Conservation (phyloP, 2,329 filamentous ascomycete species). For the Myriosclerotinia curreyana region DNA sequence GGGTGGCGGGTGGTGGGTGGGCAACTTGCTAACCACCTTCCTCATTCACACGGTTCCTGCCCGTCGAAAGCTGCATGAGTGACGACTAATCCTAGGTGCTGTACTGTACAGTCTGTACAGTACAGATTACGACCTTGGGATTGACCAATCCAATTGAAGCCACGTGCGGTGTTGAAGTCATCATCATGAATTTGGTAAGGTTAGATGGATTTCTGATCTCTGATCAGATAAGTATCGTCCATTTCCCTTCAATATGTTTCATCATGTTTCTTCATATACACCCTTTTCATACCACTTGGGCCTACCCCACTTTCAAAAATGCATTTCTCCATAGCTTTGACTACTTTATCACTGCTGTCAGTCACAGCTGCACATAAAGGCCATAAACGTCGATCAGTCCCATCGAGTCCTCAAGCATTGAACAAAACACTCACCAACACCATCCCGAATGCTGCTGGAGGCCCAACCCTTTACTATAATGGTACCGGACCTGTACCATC, state of each 20-base stretch:
- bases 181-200: slow-evolving; percentile 2
- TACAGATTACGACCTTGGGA: background rate
- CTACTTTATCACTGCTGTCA: slow-evolving; percentile 9
- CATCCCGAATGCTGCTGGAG: slow-evolving; percentile 20
- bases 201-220: no score
- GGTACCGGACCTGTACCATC: slow-evolving; percentile 15
- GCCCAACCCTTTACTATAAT: slow-evolving; percentile 20
- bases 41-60: background rate
- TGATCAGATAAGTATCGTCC: slow-evolving; percentile 7
- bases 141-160: background rate
- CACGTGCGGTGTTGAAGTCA: slow-evolving; percentile 6
- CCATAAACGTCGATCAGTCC: slow-evolving; percentile 18
- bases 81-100: background rate
- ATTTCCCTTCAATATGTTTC: background rate
- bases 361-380: slow-evolving; percentile 19
- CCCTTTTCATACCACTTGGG: background rate
- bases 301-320: background rate
- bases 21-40: no score
- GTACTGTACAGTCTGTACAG: no score
- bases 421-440: slow-evolving; percentile 20
- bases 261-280: background rate
- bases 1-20: no score
- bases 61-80: background rate
- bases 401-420: slow-evolving; percentile 20
- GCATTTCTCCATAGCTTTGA: background rate